Conservation (phyloP, 2,329 filamentous ascomycete genomes). For the Tympanopsis confertula region DNA sequence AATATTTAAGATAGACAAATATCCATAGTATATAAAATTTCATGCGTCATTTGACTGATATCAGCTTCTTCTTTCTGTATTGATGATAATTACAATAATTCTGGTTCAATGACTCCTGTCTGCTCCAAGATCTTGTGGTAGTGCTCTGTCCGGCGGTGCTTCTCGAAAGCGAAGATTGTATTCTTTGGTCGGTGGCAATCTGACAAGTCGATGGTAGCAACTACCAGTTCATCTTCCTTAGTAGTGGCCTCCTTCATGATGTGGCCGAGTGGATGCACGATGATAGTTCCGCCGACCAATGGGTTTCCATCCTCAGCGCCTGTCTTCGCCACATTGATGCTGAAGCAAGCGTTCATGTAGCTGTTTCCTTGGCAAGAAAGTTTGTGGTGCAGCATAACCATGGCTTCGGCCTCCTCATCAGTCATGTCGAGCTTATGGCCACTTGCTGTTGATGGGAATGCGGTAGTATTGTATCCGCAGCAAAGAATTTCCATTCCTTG, state of each 20-base stretch:
- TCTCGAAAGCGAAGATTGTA: conserved; percentile 31
- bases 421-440: conserved; percentile 21
- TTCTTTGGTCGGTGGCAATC: conserved; percentile 33
- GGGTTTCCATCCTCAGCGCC: conserved; percentile 35
- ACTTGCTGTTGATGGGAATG: conserved; percentile 31
- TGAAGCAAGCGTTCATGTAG: conserved; percentile 40
- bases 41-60: too few species aligned
- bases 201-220: conserved; percentile 35
- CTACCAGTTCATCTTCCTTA: conserved; percentile 34
- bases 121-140: conserved; percentile 26
- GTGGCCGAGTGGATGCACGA: conserved; percentile 33
- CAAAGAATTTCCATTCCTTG: conserved; percentile 37
- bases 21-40: too few species aligned
- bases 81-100: conserved; percentile 16
- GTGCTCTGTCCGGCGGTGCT: conserved; percentile 29
- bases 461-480: conserved; percentile 38
- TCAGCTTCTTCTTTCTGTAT: too few species aligned
- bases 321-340: conserved; percentile 33
- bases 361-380: conserved; percentile 37
- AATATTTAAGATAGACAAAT: too few species aligned
- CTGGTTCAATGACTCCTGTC: conserved; percentile 24
- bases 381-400: conserved; percentile 37
- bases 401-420: conserved; percentile 27
- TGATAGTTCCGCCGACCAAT: conserved; percentile 34
- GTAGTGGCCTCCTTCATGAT: conserved; percentile 35